phyloP scores from a whole-genome alignment of 495 filamentous ascomycete genomes.

The Aspergillus panamensis region DNA sequence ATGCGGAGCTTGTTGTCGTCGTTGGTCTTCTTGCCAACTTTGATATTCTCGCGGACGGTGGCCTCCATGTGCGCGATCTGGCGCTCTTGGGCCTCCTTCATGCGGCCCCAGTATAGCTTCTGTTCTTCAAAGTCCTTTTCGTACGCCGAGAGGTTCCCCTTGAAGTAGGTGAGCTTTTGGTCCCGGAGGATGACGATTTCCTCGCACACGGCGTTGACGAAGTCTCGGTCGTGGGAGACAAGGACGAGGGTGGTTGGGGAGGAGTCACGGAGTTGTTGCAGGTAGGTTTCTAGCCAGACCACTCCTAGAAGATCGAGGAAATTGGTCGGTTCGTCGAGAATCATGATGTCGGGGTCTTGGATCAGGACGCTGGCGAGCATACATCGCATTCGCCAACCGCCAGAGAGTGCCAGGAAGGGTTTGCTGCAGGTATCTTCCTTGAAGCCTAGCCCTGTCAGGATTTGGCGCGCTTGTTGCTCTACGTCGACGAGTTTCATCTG shows the following conservation, averaged over 20 bases:
- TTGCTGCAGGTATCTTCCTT: constrained; percentile 53
- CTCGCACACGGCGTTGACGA: constrained; percentile 66
- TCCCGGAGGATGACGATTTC: constrained; percentile 74
- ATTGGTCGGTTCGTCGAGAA: constrained; percentile 86
- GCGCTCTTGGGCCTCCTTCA: constrained; percentile 75
- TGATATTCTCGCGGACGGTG: constrained; percentile 65
- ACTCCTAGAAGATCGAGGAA: constrained; percentile 79
- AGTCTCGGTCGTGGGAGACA: constrained; percentile 77
- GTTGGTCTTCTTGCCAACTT: constrained; percentile 63
- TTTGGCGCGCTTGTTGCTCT: constrained; percentile 59
- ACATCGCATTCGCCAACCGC: constrained; percentile 76
- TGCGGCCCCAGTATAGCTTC: constrained; percentile 59
- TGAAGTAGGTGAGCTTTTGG: constrained; percentile 44
- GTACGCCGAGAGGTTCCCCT: constrained; percentile 66
- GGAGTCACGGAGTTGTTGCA: constrained; percentile 47
- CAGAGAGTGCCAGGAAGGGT: constrained; percentile 62
- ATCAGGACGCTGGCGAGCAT: constrained; percentile 64
- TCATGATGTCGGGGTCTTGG: constrained; percentile 70
- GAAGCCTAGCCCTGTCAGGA: constrained; percentile 71
- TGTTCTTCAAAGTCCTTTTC: constrained; percentile 63
- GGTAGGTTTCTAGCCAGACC: constrained; percentile 74
- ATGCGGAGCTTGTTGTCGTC: constrained; percentile 78
- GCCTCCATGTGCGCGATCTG: constrained; percentile 74
- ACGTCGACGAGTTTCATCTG: constrained; percentile 44
- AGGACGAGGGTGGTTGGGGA: constrained; percentile 54